A percentile compares a stretch with the other conserved stretches of the same genome.
Evolutionary conservation across 352 stramenopile genomes (phyloP).

Genomic region (Phytopythium litorale): DNA sequence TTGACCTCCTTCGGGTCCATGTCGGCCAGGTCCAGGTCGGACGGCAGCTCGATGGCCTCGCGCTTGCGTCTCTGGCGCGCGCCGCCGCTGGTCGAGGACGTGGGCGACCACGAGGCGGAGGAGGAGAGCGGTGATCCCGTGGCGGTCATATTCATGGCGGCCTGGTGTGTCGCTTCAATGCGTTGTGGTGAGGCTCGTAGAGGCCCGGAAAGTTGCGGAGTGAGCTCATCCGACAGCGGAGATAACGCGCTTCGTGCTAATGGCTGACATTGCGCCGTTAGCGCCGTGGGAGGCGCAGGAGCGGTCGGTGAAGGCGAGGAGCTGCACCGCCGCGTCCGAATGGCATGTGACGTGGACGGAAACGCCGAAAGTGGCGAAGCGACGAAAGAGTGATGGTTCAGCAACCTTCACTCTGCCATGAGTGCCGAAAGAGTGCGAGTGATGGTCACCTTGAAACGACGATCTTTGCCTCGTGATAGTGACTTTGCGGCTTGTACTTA

Average conservation of each 20-base stretch:
- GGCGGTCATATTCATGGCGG: neutral
- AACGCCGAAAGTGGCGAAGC: neutral
- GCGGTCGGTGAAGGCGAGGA: neutral
- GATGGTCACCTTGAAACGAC: constrained; percentile 2
- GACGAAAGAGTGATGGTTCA: constrained; percentile 2
- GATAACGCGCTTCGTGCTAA: neutral
- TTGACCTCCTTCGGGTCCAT: constrained; percentile 41
- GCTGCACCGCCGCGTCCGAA: neutral
- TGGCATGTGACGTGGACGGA: neutral
- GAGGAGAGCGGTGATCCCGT: neutral
- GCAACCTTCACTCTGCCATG: neutral
- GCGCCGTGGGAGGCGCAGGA: neutral
- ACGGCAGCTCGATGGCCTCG: constrained; percentile 42
- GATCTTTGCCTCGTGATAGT: neutral
- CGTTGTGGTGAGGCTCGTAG: neutral
- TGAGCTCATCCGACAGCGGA: neutral
- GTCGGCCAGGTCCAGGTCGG: constrained; percentile 21
- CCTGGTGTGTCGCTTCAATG: neutral
- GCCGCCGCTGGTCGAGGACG: neutral
- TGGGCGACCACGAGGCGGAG: neutral
- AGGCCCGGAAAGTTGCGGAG: neutral
- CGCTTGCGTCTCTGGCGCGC: constrained; percentile 39
- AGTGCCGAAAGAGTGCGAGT: neutral
- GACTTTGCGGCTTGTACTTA: neutral
- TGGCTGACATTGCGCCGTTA: neutral